Evolutionary conservation across 2,329 filamentous ascomycete species (phyloP).

Genomic region (Scytalidium sp.): DNA sequence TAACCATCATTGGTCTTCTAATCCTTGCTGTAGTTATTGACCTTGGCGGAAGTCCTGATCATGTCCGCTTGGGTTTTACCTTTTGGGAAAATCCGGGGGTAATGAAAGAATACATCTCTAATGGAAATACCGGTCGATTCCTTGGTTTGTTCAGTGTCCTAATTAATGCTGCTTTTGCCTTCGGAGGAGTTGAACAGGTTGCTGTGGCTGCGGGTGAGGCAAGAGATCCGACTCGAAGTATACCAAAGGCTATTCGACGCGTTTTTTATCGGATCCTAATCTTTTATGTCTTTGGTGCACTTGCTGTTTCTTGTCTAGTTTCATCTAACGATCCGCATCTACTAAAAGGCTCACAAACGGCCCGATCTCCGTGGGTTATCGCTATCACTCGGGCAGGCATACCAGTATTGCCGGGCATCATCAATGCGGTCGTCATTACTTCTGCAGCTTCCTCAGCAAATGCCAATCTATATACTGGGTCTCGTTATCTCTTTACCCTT

Average conservation of each 20-base stretch:
- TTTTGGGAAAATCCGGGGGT: conserved; percentile 49
- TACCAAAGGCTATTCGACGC: conserved; percentile 59
- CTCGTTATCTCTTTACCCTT: conserved; percentile 29
- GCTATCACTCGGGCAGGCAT: conserved; percentile 67
- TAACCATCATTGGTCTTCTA: conserved; percentile 55
- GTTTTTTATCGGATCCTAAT: conserved; percentile 57
- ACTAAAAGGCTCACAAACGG: conserved; percentile 63
- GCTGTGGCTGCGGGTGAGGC: conserved; percentile 41
- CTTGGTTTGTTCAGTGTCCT: conserved; percentile 50
- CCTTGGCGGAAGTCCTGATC: conserved; percentile 50
- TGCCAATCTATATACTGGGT: conserved; percentile 25
- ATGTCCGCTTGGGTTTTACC: conserved; percentile 33
- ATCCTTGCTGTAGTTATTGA: conserved; percentile 53
- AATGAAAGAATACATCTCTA: conserved; percentile 54
- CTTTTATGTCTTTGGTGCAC: conserved; percentile 48
- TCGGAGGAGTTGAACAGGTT: conserved; percentile 56
- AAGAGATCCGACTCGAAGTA: conserved; percentile 45
- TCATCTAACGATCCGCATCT: conserved; percentile 58
- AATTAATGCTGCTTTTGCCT: conserved; percentile 51
- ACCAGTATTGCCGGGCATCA: conserved; percentile 62
- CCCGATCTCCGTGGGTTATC: conserved; percentile 64
- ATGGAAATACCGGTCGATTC: conserved; percentile 49
- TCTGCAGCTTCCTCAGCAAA: conserved; percentile 45
- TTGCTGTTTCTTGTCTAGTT: conserved; percentile 47
- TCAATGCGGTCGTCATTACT: conserved; percentile 71